Percentiles rank a stretch among this genome's conserved stretches.
These are phyloP conservation scores for Suillus placidus DNA, from an alignment of 768 basidiomycete genomes.

Conservation along the genomic window DNA sequence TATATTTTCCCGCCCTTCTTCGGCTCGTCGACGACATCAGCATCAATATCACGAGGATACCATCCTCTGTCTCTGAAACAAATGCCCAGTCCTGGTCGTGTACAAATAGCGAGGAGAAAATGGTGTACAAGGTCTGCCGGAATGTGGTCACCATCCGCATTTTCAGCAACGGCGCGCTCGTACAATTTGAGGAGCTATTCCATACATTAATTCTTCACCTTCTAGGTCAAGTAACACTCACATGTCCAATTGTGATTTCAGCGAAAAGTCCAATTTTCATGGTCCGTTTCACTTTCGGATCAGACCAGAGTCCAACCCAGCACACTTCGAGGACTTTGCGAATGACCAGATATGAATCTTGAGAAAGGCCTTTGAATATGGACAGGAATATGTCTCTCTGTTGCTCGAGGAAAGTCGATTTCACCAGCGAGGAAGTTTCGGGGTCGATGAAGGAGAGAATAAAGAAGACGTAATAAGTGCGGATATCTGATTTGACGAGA, in stretches of 20 bases:
- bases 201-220: not conserved
- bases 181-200: constrained; percentile 74
- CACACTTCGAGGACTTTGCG: constrained; percentile 69
- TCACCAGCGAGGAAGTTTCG: constrained; percentile 51
- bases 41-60: constrained; percentile 74
- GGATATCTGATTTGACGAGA: constrained; percentile 58
- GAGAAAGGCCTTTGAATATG: constrained; percentile 71
- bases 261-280: constrained; percentile 73
- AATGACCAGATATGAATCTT: constrained; percentile 66
- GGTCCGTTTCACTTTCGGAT: constrained; percentile 70
- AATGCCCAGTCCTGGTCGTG: constrained; percentile 77
- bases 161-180: constrained; percentile 55
- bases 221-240: constrained; percentile 33
- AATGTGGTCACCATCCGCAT: constrained; percentile 50
- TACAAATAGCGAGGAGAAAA: constrained; percentile 83
- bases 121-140: constrained; percentile 84
- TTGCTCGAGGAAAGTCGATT: constrained; percentile 69
- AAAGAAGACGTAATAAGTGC: constrained; percentile 74
- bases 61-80: constrained; percentile 91
- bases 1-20: constrained; percentile 56
- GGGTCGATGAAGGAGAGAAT: constrained; percentile 70
- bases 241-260: constrained; percentile 65
- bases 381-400: constrained; percentile 64
- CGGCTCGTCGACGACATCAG: constrained; percentile 39
- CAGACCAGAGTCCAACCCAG: constrained; percentile 80